A percentile compares a stretch with the other conserved stretches of the same genome.
Conservation (phyloP, 495 filamentous ascomycete genomes). For the Pyrenula aspistea region DNA sequence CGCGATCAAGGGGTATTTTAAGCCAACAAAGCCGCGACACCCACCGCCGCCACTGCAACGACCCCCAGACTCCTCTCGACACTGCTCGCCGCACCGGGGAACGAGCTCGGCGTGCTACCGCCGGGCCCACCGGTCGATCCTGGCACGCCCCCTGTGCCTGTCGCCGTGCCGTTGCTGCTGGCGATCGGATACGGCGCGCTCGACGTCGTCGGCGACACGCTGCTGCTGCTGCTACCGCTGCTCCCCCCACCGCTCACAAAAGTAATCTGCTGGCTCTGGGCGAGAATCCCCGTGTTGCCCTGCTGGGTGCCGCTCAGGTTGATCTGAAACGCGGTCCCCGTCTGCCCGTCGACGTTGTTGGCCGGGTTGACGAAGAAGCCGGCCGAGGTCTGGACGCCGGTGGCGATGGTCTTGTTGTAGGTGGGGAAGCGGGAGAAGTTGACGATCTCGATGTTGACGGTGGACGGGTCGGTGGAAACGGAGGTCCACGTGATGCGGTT, state of each 20-base stretch:
- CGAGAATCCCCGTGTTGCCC: conserved; percentile 27
- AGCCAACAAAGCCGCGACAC: not conserved
- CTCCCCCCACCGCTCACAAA: conserved; percentile 10
- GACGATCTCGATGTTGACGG: conserved; percentile 21
- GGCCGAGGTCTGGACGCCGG: conserved; percentile 14
- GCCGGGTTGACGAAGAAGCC: conserved; percentile 16
- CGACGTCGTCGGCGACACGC: not conserved
- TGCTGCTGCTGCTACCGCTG: conserved; percentile 4
- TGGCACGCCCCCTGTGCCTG: not conserved
- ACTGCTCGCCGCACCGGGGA: not conserved
- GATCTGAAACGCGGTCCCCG: conserved; percentile 22
- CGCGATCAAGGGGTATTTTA: no score
- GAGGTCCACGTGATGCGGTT: not conserved
- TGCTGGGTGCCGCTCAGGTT: conserved; percentile 19
- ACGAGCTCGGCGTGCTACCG: not conserved
- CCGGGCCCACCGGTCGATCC: not conserved
- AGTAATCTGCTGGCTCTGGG: conserved; percentile 27
- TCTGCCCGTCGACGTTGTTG: conserved; percentile 4
- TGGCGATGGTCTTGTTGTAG: conserved; percentile 28
- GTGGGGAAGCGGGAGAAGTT: conserved; percentile 21
- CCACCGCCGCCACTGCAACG: not conserved
- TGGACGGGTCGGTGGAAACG: conserved; percentile 17
- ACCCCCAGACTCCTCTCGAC: not conserved
- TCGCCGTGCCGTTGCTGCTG: not conserved
- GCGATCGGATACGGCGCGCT: not conserved